Evolutionary conservation across 192 early-diverging fungal species (phyloP), one percentile per base, ranked within the genome.

Genomic region (Podila epicladia): DNA sequence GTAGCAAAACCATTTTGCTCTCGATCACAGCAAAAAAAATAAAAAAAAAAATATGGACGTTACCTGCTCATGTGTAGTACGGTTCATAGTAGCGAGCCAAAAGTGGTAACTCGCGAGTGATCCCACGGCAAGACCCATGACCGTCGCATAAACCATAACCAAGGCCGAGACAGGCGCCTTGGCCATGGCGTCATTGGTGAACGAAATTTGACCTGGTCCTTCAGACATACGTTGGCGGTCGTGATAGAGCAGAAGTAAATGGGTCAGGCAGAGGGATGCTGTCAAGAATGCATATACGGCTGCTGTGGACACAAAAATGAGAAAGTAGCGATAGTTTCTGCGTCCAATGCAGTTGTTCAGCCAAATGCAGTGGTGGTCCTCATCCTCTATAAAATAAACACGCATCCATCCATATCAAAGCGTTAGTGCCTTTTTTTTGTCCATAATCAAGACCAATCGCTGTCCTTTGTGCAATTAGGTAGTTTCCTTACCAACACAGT

Each of bases 361-460:
- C 96, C 96, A 98, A 29, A 95, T 93, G 76, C 97, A 98, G 79
- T 98, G 95, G 69, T 96, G 94, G 83, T 95, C 94, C 65, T 91
- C 90, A 67, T 91, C 90, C 74, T 94, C 93, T 90, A 45, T 17
- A 1, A 45, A 45, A 45, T 0, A 45, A 45, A 45, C 41, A 45
- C 2, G 2, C 0, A 11, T 45, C 41, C 29, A 9, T 32, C 5
- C 19, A 13, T 63, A 29, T 28, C 35, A 6, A 57, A 11, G 55
- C 22, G 22, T 67, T 58, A 22, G 41, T 3, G 41, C 4, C 8
- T 45, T 1, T 41, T 11, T 37, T 9, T 37, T 37, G 5, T 37
- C 35, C 0, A 37, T 37, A 37, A 9, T 9, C 35, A 37, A 37
- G 35, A 55, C 24, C n/a, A 55, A 55, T 2, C 0, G 17, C 24